Evolutionary conservation across 306 rosid genomes (phyloP), one percentile per base, ranked within the genome.

Genomic region (Alnus glutinosa): DNA sequence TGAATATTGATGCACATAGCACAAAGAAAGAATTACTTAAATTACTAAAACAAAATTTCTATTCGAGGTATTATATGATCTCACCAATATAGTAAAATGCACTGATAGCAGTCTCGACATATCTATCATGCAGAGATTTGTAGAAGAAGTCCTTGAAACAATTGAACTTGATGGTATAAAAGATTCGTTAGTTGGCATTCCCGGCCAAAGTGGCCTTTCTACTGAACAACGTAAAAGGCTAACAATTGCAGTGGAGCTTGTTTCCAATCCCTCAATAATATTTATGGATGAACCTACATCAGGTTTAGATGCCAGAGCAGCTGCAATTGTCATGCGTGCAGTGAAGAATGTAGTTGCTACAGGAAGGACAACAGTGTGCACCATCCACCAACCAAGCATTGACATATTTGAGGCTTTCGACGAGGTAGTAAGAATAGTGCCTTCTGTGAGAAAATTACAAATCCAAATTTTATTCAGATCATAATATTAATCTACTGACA

Each of bases 211-310:
- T 59, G 97, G 97, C 52, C 80, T 92, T 66, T 92, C 97, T 16
- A 92, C 97, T 0, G 94, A 92, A 82, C 97, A 88, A 57, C 91
- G 94, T 30, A 92, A 92, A 84, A 85, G 97, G 55, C 88, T 92
- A 61, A 92, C 97, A 51, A 89, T 92, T 74, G 97, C 94, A 23
- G 97, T 92, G 82, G 97, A 92, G 85, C 91, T 92, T 72, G 89
- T 92, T 69, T 89, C 97, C 77, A 92, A 92, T 84, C 97, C 97
- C 73, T 90, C 94, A 13, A 92, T 92, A 78, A 88, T 92, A 79
- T 90, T 92, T 81, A 92, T 92, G 97, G 97, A 90, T 78, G 97
- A 92, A 77, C 97, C 97, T 51, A 92, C 97, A 62, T 90, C 94
- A 16, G 94, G 97, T 36, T 86, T 92, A 84, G 94, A 92, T 87